Conservation (phyloP, 2,329 filamentous ascomycete genomes). For the Neurospora crassa region DNA sequence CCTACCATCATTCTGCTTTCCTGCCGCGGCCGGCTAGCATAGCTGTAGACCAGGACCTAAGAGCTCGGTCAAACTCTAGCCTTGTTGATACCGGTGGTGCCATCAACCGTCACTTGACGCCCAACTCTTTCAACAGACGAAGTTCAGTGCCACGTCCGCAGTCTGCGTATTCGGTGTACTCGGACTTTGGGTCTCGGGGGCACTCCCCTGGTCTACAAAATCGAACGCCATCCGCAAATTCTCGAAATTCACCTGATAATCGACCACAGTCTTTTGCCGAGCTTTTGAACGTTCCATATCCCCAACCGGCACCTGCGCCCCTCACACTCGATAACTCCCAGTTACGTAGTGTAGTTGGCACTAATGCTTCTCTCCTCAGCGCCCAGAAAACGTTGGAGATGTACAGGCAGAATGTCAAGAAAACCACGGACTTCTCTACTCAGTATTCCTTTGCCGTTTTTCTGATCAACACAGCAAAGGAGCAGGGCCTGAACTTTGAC, state of each 20-base stretch:
- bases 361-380: constrained; percentile 82
- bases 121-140: constrained; percentile 43
- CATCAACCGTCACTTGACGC: constrained; percentile 54
- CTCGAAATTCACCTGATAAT: constrained; percentile 46
- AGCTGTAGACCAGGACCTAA: constrained; percentile 29
- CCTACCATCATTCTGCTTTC: constrained; percentile 49
- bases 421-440: constrained; percentile 80
- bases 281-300: constrained; percentile 62
- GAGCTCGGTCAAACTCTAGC: constrained; percentile 41
- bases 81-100: constrained; percentile 38
- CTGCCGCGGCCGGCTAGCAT: constrained; percentile 32
- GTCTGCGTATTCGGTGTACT: constrained; percentile 67
- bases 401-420: constrained; percentile 96
- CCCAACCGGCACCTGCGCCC: constrained; percentile 62
- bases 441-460: constrained; percentile 97
- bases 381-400: constrained; percentile 93
- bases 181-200: constrained; percentile 56
- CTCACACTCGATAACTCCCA: constrained; percentile 70
- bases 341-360: constrained; percentile 69
- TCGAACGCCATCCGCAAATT: constrained; percentile 39
- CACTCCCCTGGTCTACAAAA: constrained; percentile 46
- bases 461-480: constrained; percentile 80
- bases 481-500: constrained; percentile 52
- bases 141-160: constrained; percentile 57
- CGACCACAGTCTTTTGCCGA: constrained; percentile 47